A percentile compares a stretch with the other conserved stretches of the same genome.
These are phyloP conservation scores for Apiospora arundinis DNA, from an alignment of 2,329 filamentous ascomycete genomes.

Conservation along the genomic window DNA sequence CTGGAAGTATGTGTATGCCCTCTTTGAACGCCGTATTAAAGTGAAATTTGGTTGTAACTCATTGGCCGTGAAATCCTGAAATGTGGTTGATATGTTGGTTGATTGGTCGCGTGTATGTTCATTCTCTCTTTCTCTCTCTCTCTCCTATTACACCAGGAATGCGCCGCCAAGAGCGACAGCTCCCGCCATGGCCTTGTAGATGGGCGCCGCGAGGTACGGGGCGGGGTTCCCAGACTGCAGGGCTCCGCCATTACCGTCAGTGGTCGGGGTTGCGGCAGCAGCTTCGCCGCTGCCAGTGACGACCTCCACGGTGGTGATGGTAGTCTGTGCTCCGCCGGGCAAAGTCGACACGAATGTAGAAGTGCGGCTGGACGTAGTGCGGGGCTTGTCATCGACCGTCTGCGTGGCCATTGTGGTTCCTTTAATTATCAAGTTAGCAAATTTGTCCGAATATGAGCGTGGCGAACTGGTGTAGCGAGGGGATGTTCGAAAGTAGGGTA, in stretches of 20 bases:
- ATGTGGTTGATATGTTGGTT: neutral
- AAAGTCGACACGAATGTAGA: constrained; percentile 40
- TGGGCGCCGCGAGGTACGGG: constrained; percentile 25
- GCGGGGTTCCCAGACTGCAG: constrained; percentile 36
- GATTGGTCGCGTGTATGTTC: neutral
- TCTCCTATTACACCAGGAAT: constrained; percentile 28
- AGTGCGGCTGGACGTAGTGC: constrained; percentile 28
- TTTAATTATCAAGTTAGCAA: neutral
- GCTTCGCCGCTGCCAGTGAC: constrained; percentile 29
- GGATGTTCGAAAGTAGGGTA: neutral
- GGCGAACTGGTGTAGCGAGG: neutral
- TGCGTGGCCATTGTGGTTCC: neutral
- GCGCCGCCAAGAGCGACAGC: constrained; percentile 33
- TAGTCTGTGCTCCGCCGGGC: constrained; percentile 38
- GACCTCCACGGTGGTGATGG: constrained; percentile 38
- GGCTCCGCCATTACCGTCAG: constrained; percentile 27
- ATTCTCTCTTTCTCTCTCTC: neutral
- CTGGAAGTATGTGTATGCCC: constrained; percentile 20
- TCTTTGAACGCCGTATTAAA: constrained; percentile 26
- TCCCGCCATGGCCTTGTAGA: constrained; percentile 34
- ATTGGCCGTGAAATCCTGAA: neutral
- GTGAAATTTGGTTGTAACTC: constrained; percentile 8
- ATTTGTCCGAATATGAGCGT: neutral
- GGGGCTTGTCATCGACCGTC: neutral
- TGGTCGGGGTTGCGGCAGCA: constrained; percentile 29